Percentiles rank a stretch among this genome's conserved stretches.
Evolutionary conservation across 139 green algal genomes (phyloP).

Genomic region (Desmodesmus armatus): DNA sequence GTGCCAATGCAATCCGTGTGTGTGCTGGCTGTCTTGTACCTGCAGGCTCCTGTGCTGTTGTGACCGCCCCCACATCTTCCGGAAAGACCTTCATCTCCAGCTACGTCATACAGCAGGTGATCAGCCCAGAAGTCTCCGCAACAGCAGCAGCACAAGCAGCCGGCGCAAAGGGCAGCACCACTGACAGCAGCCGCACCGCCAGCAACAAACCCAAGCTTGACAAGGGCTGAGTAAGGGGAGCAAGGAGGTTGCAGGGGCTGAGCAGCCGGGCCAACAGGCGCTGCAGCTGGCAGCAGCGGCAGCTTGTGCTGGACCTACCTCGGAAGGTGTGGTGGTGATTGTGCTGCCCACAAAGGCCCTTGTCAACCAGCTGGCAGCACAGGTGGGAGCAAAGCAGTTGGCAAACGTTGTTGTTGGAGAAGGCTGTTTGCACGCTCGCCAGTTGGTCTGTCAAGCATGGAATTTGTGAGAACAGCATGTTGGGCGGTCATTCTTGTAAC

Average conservation of each 20-base stretch:
- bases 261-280: too few relatives aligned
- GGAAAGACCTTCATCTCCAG: conserved; percentile 73
- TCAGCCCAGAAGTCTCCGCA: conserved; percentile 1
- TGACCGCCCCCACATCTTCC: conserved; percentile 62
- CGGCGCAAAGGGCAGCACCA: neutral
- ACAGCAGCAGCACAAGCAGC: neutral
- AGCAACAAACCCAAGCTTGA: neutral
- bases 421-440: neutral
- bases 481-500: too few relatives aligned
- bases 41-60: conserved; percentile 51
- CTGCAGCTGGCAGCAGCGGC: neutral
- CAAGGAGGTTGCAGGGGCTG: neutral
- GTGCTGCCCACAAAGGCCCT: conserved; percentile 69
- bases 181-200: neutral
- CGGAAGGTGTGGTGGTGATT: conserved; percentile 52
- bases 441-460: too few relatives aligned
- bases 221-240: conserved; percentile 1
- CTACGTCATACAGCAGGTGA: conserved; percentile 61
- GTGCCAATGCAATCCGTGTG: too few relatives aligned
- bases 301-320: neutral
- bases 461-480: too few relatives aligned
- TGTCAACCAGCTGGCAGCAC: conserved; percentile 62
- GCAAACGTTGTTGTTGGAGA: neutral
- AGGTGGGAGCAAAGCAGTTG: conserved; percentile 37
- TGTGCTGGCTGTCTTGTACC: neutral